Evolutionary conservation across 2,329 filamentous ascomycete genomes (phyloP), one percentile per base, ranked within the genome.

Genomic region (Fusarium lyarnte): DNA sequence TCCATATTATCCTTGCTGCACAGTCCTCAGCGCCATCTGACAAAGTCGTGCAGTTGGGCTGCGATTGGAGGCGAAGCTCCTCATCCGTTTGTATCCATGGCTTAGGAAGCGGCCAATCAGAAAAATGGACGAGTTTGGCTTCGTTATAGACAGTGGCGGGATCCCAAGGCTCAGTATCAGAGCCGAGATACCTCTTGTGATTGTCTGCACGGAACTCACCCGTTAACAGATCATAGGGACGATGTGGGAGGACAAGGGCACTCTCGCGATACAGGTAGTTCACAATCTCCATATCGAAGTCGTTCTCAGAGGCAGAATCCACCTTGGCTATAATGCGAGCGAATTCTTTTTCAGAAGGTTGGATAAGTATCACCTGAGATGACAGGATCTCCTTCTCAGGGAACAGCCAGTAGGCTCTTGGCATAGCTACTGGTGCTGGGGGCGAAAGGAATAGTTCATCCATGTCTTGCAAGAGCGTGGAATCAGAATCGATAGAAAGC

Each of bases 371-470:
- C n/a, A 92, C 77, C 21, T 89, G 84, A 2, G 88, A 88, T 2
- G 89, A 89, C 17, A 93, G 84, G 5, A 85, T 55, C 38, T 43
- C 85, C 73, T 85, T 84, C 3, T 85, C 82, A 1, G 87, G 87
- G 13, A 88, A 84, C 4, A 89, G 82, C 92, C 92, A 94, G 79
- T 94, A 93, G 10, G 92, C 92, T 33, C 90, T 87, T 2, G 92
- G 90, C 87, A 93, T 91, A 5, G 91, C 91, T 10, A 92, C 86
- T 5, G 87, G 83, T 3, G 87, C 85, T 3, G 84, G 79, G 0
- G 92, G 92, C 5, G 92, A 83, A 36, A 91, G 86, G 81, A 94
- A 94, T 2, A 94, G 85, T 67, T 93, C 91, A 76, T 94, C 92
- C 85, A 94, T 87, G 27, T 85, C 81, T 68, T 90, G 83, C 5